Evolutionary conservation across 139 green algal species (phyloP).

Genomic region (Chlorella sp.): DNA sequence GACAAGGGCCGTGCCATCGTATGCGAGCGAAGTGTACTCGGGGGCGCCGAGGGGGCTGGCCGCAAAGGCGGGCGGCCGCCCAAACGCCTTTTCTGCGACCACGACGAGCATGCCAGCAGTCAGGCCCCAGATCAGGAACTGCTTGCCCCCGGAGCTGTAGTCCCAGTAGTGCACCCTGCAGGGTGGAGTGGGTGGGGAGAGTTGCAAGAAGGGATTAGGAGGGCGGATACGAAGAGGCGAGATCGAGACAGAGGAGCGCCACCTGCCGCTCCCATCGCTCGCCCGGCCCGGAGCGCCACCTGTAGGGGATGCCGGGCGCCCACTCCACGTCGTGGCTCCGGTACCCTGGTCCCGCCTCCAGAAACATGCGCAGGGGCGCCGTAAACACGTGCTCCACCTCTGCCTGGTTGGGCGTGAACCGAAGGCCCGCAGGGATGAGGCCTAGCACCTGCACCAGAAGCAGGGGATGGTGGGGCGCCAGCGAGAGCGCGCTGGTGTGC

Average conservation of each 20-base stretch:
- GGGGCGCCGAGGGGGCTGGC: slow-evolving; percentile 25
- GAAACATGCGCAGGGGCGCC: slow-evolving; percentile 52
- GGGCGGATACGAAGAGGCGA: not conserved
- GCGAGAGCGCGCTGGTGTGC: too few species aligned
- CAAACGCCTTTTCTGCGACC: slow-evolving; percentile 45
- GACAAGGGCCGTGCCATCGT: slow-evolving; percentile 18
- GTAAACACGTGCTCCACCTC: slow-evolving; percentile 52
- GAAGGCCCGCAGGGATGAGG: slow-evolving; percentile 7
- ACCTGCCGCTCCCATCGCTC: not conserved
- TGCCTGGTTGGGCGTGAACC: slow-evolving; percentile 35
- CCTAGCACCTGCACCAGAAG: too few species aligned
- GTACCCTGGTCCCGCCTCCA: slow-evolving; percentile 31
- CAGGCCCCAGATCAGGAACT: slow-evolving; percentile 64
- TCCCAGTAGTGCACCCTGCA: slow-evolving; percentile 42
- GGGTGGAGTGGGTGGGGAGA: not conserved
- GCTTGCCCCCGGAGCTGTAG: not conserved
- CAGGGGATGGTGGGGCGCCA: too few species aligned
- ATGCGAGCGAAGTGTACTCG: slow-evolving; percentile 28
- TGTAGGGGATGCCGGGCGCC: slow-evolving; percentile 36
- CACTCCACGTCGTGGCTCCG: slow-evolving; percentile 45
- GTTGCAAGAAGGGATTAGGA: not conserved
- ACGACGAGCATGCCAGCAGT: slow-evolving; percentile 64
- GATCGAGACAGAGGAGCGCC: not conserved
- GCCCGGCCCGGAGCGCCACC: slow-evolving; percentile 4
- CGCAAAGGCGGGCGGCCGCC: slow-evolving; percentile 36